Evolutionary conservation across 306 rosid species (phyloP).

Genomic region (Pueraria montana): DNA sequence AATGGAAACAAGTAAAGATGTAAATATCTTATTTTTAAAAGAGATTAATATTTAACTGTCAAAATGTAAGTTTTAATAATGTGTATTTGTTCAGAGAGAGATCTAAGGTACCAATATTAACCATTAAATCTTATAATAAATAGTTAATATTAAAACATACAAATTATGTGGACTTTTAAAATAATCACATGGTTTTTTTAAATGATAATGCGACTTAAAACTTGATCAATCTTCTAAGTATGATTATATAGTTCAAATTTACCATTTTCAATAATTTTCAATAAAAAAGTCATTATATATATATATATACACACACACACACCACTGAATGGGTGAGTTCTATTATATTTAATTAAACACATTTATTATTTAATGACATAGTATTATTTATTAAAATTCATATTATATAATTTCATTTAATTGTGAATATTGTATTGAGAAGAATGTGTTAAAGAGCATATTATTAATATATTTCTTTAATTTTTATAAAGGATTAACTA

Average conservation of each 20-base stretch:
- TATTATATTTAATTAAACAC: too few species aligned
- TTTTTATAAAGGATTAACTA: too few species aligned
- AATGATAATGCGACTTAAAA: background rate
- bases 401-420: too few species aligned
- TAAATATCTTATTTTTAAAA: background rate
- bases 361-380: too few species aligned
- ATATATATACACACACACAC: too few species aligned
- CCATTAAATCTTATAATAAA: too few species aligned
- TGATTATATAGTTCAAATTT: background rate
- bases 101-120: background rate
- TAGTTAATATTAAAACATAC: too few species aligned
- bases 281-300: too few species aligned
- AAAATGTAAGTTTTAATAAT: background rate
- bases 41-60: background rate
- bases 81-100: background rate
- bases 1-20: background rate
- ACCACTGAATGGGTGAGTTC: too few species aligned
- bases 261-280: too few species aligned
- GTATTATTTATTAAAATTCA: too few species aligned
- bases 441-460: background rate
- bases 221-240: too few species aligned
- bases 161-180: background rate
- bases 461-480: background rate
- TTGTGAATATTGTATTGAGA: background rate
- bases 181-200: background rate